Evolutionary conservation across 257 asterid genomes (phyloP).

Genomic region (Solanum bulbocastanum): DNA sequence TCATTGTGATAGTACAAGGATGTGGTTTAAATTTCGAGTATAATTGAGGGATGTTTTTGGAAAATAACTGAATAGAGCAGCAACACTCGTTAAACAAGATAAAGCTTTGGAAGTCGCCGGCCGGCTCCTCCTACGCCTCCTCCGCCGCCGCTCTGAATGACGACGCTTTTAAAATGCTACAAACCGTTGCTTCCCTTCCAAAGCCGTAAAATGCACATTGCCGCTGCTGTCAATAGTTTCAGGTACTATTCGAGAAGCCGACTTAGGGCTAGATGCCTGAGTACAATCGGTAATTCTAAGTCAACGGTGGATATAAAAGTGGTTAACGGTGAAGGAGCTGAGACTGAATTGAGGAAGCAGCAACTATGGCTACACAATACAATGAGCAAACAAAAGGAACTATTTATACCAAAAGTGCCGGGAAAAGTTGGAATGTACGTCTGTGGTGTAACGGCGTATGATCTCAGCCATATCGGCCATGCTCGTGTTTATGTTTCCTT

Average conservation of each 20-base stretch:
- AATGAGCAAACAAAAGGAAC: slow-evolving; percentile 64
- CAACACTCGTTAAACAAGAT: neutral
- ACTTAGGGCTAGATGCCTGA: slow-evolving; percentile 19
- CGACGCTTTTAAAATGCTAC: slow-evolving; percentile 32
- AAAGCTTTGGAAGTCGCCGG: neutral
- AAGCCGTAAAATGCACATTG: neutral
- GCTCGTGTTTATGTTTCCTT: slow-evolving; percentile 93
- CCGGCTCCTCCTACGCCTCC: neutral
- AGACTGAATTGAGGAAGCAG: slow-evolving; percentile 7
- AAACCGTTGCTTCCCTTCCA: slow-evolving; percentile 24
- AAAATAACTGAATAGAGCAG: neutral
- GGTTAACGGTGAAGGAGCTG: neutral
- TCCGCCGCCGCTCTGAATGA: neutral
- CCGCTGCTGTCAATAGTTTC: neutral
- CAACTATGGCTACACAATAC: slow-evolving; percentile 83
- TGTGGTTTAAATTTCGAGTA: neutral
- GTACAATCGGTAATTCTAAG: slow-evolving; percentile 4
- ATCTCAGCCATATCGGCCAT: slow-evolving; percentile 96
- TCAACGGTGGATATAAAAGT: neutral
- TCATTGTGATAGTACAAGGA: neutral
- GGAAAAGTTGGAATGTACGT: slow-evolving; percentile 94
- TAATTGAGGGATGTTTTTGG: neutral
- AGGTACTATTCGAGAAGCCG: neutral
- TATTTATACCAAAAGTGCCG: slow-evolving; percentile 60
- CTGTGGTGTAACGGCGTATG: slow-evolving; percentile 94